Evolutionary conservation across 1,284 basidiomycete species (phyloP).

Genomic region (Cutaneotrichosporon cutaneum): DNA sequence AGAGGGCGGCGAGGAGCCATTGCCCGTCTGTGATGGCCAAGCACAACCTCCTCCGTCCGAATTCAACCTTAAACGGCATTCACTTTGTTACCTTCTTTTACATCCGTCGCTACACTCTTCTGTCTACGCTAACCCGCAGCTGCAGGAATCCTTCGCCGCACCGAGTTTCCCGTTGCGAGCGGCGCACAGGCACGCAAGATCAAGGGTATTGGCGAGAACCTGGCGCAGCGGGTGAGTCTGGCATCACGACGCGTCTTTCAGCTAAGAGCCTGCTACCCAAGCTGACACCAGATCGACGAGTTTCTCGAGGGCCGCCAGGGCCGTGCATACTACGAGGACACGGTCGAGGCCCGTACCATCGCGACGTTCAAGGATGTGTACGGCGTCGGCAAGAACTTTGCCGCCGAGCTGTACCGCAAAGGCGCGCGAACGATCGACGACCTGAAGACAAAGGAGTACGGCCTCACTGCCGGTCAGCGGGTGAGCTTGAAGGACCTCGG

Average conservation of each 20-base stretch:
- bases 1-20: no score
- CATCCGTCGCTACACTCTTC: neutral
- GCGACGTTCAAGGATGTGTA: conserved; percentile 73
- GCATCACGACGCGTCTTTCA: neutral
- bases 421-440: conserved; percentile 79
- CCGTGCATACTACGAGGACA: conserved; percentile 45
- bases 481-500: conserved; percentile 27
- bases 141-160: conserved; percentile 42
- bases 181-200: conserved; percentile 65
- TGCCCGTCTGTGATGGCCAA: no score
- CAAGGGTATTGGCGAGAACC: conserved; percentile 68
- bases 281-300: conserved; percentile 45
- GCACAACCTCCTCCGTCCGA: neutral
- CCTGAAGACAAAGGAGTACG: conserved; percentile 55
- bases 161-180: conserved; percentile 62
- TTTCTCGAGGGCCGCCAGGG: conserved; percentile 41
- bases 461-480: conserved; percentile 64
- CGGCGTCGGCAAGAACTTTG: conserved; percentile 69
- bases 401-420: conserved; percentile 68
- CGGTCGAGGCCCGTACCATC: conserved; percentile 35
- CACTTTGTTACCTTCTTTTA: neutral
- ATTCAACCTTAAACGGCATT: no score
- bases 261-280: neutral
- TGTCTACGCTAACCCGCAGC: conserved; percentile 26
- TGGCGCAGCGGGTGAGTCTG: conserved; percentile 65